Percentiles rank a stretch among this genome's conserved stretches.
Conservation (phyloP, 2,329 filamentous ascomycete genomes). For the Leptoxyphium fumago region DNA sequence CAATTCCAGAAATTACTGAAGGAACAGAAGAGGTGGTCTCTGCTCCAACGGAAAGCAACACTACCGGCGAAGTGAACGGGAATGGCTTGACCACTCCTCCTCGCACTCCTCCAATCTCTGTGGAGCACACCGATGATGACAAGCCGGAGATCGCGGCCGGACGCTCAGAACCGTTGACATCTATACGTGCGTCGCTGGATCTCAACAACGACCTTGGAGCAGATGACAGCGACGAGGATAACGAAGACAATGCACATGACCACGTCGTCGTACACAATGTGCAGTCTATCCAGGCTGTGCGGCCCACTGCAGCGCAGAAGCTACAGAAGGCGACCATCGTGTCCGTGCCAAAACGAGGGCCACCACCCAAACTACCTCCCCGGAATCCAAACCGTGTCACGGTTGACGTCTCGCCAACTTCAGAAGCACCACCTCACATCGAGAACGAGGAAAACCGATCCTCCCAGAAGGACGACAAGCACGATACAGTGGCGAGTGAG, state of each 20-base stretch:
- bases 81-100: constrained; percentile 21
- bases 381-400: constrained; percentile 51
- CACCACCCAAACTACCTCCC: constrained; percentile 65
- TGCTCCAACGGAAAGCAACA: neutral
- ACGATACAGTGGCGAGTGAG: neutral
- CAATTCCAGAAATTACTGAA: neutral
- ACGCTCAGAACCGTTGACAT: constrained; percentile 1
- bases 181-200: neutral
- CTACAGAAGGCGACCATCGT: constrained; percentile 57
- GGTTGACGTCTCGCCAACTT: constrained; percentile 13
- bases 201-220: constrained; percentile 8
- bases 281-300: constrained; percentile 54
- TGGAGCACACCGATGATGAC: neutral
- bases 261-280: constrained; percentile 32
- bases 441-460: neutral
- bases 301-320: constrained; percentile 31
- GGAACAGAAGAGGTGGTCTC: neutral
- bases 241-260: constrained; percentile 36
- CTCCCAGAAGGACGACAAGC: neutral
- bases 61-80: neutral
- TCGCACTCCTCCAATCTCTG: constrained; percentile 11
- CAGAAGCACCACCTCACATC: neutral
- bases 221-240: constrained; percentile 33
- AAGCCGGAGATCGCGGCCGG: neutral
- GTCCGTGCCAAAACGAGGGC: constrained; percentile 65